Percentiles rank a stretch among this genome's conserved stretches.
phyloP scores from a whole-genome alignment of 345 rosid species.

The Litchi chinensis region DNA sequence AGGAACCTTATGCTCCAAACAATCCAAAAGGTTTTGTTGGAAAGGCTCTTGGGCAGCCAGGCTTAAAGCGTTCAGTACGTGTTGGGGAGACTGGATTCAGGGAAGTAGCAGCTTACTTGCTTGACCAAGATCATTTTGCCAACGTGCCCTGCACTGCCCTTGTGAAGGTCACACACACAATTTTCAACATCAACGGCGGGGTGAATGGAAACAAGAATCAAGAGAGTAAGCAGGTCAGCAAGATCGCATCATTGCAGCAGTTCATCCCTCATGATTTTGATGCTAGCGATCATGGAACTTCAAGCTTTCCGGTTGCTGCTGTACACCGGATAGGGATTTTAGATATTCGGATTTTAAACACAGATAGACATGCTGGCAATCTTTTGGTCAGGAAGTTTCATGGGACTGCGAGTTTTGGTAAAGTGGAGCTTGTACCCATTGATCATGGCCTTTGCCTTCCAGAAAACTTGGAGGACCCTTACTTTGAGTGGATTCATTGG shows the following conservation, averaged over 20 bases:
- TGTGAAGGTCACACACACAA: conserved; percentile 66
- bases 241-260: conserved; percentile 80
- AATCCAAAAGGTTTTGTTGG: conserved; percentile 85
- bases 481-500: conserved; percentile 78
- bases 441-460: conserved; percentile 81
- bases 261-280: conserved; percentile 78
- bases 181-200: conserved; percentile 66
- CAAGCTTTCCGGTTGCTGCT: conserved; percentile 71
- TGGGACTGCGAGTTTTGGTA: conserved; percentile 52
- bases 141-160: conserved; percentile 74
- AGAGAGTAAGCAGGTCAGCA: conserved; percentile 58
- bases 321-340: conserved; percentile 75
- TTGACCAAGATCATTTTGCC: conserved; percentile 67
- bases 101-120: conserved; percentile 78
- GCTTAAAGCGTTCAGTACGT: conserved; percentile 67
- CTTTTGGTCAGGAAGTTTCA: conserved; percentile 67
- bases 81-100: conserved; percentile 81
- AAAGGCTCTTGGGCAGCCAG: conserved; percentile 75
- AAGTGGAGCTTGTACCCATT: conserved; percentile 61
- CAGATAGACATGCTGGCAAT: conserved; percentile 67
- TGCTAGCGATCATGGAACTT: conserved; percentile 78
- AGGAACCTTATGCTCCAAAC: conserved; percentile 86
- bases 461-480: conserved; percentile 67
- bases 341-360: conserved; percentile 71
- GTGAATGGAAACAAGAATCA: conserved; percentile 50